Conservation (phyloP, 345 rosid species). For the Trapa bicornis region DNA sequence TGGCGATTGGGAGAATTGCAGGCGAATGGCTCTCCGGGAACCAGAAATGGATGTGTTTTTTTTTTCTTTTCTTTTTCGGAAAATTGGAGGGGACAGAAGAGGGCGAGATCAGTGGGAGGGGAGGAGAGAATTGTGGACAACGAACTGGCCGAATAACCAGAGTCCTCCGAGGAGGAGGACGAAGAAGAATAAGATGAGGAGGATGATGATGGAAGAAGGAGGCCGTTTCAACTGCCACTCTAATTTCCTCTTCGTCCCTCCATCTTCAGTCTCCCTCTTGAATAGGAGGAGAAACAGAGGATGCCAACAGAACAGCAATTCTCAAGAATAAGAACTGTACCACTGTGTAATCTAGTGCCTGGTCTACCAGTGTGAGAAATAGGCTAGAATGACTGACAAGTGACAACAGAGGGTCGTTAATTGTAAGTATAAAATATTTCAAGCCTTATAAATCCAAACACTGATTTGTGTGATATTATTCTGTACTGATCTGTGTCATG, state of each 20-base stretch:
- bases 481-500: too few relatives aligned
- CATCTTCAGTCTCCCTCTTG: too few relatives aligned
- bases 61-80: not conserved
- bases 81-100: not conserved
- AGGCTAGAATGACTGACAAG: too few relatives aligned
- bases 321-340: too few relatives aligned
- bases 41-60: not conserved
- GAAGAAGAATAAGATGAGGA: not conserved
- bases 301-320: too few relatives aligned
- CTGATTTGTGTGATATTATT: too few relatives aligned
- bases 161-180: not conserved
- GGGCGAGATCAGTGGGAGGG: not conserved
- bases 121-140: slow-evolving; percentile 7
- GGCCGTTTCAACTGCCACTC: slow-evolving; percentile 14
- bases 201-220: not conserved
- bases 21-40: not conserved
- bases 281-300: too few relatives aligned
- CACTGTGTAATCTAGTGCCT: too few relatives aligned
- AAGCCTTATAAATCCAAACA: too few relatives aligned
- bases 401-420: too few relatives aligned
- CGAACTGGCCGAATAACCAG: slow-evolving; percentile 2
- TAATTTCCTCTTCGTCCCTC: not conserved
- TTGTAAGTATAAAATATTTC: too few relatives aligned
- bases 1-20: not conserved
- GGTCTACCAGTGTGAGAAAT: too few relatives aligned